Base-by-base conservation (phyloP, 169 alveolate species). In the Eimeria tenella region DNA sequence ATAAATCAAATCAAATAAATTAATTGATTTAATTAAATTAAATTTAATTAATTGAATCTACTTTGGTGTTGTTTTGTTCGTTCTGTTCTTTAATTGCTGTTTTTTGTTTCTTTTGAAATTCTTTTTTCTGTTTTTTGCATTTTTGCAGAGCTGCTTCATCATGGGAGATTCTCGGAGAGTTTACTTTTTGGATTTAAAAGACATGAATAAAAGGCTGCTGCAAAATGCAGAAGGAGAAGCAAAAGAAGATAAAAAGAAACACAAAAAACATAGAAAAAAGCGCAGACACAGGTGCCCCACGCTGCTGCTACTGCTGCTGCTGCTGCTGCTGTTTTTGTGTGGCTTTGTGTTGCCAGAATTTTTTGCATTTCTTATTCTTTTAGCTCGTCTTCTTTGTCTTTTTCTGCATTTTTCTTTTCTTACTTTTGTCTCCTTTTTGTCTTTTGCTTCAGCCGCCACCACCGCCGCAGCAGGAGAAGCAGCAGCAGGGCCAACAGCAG, bases 111-210 rank as follows among this genome's bases (percentile, higher is more conserved):
- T 31, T 31, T 31, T 31, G 42, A 31, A 31, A 31, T 31, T 2
- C 2, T 68, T 68, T n/a, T 68, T 68, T 11, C n/a, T 5, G 75
- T 23, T 11, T n/a, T n/a, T 23, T 60, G 60, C 1, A 60, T 17
- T 4, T 11, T n/a, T 50, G 19, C 82, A 86, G 93, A 86, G 93
- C 82, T 86, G 93, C 82, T 86, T 86, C 82, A n/a, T 86, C 58
- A 52, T 86, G 65, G 93, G 93, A 5, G 93, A 86, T 25, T 31
- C 82, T 42, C 75, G 52, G 52, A 58, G 93, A 6, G 65, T 86
- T n/a, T 86, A 86, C 23, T 86, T 13, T 65, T 25, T 86, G 21
- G 93, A 86, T 68, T 31, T 86, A 19, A 31, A 53, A 53, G 93
- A 86, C 68, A 19, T 86, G 93, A 62, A 81, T 4, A 31, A 13